Evolutionary conservation across 2,329 filamentous ascomycete species (phyloP), one percentile per base, ranked within the genome.

Genomic region (Aschersonia sp.): DNA sequence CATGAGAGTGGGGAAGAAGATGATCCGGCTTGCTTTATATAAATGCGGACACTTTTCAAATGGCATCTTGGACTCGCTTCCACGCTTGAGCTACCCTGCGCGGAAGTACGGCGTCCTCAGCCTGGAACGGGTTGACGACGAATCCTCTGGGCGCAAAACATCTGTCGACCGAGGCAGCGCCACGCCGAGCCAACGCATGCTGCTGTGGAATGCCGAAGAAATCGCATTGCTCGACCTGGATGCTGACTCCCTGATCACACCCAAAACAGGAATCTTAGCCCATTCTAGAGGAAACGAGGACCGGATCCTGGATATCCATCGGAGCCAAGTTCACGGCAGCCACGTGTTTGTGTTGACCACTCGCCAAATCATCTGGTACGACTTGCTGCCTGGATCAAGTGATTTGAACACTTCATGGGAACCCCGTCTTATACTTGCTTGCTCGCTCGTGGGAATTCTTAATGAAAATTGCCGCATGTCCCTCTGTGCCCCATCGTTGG

Each of bases 271-370:
- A 9, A 50, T 56, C 5, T 47, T 62, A n/a, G 52, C 46, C 9
- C 51, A 56, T 9, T 50, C 55, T 28, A 57, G 52, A 43, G 48
- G 44, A 7, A 60, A 55, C 2, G 52, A 56, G 30, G 67, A 70
- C 46, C 56, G 52, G 12, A 74, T 87, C 45, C 58, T 87, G 49
- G 75, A 84, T 55, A 56, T 80, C 1, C 69, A 70, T 52, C 55
- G 61, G 6, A 75, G 74, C 49, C 69, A 71, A 1, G 56, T 60
- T 2, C 64, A 72, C 47, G 62, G 66, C 4, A 64, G 67, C 30
- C 70, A 76, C n/a, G 55, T 79, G 1, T 75, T 80, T 49, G 63
- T 85, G 7, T 62, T 85, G 43, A 85, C 80, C 1, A 71, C 69
- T 9, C 66, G 65, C 0, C 65, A 65, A 31, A 48, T 84, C 0